These are phyloP conservation scores for Globisporangium paddicum DNA, from an alignment of 352 stramenopile genomes.

Conservation along the genomic window DNA sequence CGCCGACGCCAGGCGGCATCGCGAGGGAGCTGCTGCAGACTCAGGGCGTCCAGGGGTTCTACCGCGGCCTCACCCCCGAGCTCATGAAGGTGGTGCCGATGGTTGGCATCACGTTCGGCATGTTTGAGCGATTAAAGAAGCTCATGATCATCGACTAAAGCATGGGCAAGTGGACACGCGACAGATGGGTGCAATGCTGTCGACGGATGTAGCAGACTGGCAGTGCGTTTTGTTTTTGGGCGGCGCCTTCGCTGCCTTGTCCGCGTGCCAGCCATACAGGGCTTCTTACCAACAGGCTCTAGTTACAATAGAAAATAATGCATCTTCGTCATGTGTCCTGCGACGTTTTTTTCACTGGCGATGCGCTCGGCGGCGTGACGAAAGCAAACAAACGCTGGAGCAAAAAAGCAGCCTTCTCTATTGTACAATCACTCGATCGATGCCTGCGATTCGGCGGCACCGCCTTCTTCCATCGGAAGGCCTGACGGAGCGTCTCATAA, in stretches of 20 bases:
- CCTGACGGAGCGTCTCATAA: constrained; percentile 12
- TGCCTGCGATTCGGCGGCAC: constrained; percentile 5
- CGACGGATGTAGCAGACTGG: background rate
- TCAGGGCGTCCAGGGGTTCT: constrained; percentile 79
- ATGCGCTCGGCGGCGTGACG: background rate
- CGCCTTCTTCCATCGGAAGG: constrained; percentile 46
- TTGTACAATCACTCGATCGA: constrained; percentile 28
- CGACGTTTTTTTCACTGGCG: background rate
- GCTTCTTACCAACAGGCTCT: constrained; percentile 2
- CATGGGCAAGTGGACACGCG: background rate
- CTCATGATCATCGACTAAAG: constrained; percentile 76
- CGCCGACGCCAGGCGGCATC: constrained; percentile 70
- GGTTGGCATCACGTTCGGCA: constrained; percentile 95
- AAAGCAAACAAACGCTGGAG: background rate
- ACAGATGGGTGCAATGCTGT: constrained; percentile 3
- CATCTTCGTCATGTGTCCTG: background rate
- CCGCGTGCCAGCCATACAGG: background rate
- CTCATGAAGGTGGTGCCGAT: constrained; percentile 97
- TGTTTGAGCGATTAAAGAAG: constrained; percentile 94
- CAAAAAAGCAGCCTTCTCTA: constrained; percentile 15
- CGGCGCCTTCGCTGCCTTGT: background rate
- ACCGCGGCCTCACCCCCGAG: constrained; percentile 90
- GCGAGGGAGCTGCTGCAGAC: constrained; percentile 60
- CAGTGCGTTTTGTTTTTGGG: constrained; percentile 2
- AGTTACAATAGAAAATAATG: constrained; percentile 9